Conservation (phyloP, 306 rosid genomes). For the Geum urbanum region DNA sequence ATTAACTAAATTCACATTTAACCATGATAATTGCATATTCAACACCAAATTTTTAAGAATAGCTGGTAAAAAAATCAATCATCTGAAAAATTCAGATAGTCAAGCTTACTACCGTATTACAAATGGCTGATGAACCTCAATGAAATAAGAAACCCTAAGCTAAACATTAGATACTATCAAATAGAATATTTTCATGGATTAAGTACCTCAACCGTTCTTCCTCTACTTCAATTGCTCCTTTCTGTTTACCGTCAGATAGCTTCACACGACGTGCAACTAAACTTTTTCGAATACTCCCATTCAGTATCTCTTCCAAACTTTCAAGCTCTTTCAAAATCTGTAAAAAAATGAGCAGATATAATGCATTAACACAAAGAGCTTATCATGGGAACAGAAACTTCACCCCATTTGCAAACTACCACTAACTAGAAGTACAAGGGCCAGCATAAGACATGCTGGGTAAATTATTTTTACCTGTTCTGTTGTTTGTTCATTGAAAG, state of each 20-base stretch:
- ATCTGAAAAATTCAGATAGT: too few species aligned
- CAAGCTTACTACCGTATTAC: too few species aligned
- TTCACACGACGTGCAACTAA: constrained; percentile 70
- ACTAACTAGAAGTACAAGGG: background rate
- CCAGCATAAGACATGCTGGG: background rate
- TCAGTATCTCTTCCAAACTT: constrained; percentile 87
- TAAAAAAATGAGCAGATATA: background rate
- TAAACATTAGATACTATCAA: background rate
- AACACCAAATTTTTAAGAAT: too few species aligned
- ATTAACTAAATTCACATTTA: too few species aligned
- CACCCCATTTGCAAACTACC: background rate
- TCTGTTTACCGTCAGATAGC: constrained; percentile 56
- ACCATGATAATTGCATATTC: too few species aligned
- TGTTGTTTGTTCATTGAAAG: constrained; percentile 88
- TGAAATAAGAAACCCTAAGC: too few species aligned
- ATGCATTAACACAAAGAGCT: background rate
- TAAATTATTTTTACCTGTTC: constrained; percentile 42
- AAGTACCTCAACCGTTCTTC: constrained; percentile 66
- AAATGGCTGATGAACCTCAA: too few species aligned
- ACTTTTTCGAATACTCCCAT: constrained; percentile 89
- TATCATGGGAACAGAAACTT: background rate
- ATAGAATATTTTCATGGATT: background rate
- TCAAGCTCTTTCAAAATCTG: constrained; percentile 89
- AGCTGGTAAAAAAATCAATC: too few species aligned
- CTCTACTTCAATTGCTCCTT: constrained; percentile 61